Conservation (phyloP, 495 filamentous ascomycete genomes). For the Chlorociboria aeruginascens region DNA sequence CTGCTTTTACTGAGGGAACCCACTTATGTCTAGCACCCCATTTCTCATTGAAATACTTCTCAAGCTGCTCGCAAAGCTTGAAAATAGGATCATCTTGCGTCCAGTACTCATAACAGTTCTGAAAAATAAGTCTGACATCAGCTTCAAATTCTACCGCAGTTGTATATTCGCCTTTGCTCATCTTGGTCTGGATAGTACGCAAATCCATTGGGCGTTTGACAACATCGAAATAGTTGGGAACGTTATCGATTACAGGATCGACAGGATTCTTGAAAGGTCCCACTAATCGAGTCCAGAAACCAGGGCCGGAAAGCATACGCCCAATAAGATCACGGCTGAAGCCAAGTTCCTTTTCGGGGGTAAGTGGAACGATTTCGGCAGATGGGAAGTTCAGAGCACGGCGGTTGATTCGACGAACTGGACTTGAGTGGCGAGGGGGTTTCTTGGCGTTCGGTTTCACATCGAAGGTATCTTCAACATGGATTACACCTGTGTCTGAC, state of each 20-base stretch:
- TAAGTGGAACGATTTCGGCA: constrained; percentile 19
- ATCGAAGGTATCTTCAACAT: constrained; percentile 20
- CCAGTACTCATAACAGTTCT: constrained; percentile 90
- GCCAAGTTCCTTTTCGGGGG: constrained; percentile 32
- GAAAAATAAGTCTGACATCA: constrained; percentile 74
- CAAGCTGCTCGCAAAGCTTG: constrained; percentile 52
- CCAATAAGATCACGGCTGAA: constrained; percentile 38
- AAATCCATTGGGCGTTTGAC: constrained; percentile 97
- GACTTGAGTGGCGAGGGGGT: constrained; percentile 21
- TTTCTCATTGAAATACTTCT: constrained; percentile 64
- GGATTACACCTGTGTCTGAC: constrained; percentile 18
- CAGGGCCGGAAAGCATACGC: constrained; percentile 42
- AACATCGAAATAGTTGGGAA: constrained; percentile 84
- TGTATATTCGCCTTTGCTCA: constrained; percentile 68
- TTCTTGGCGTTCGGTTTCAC: constrained; percentile 23
- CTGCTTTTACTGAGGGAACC: constrained; percentile 23
- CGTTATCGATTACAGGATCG: constrained; percentile 86
- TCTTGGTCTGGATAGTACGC: constrained; percentile 59
- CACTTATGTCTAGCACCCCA: constrained; percentile 65
- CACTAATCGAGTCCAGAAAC: constrained; percentile 46
- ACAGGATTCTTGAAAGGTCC: constrained; percentile 70
- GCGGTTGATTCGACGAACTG: constrained; percentile 2
- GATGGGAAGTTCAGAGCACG: constrained; percentile 1
- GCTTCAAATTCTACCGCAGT: constrained; percentile 73
- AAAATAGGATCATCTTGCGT: constrained; percentile 61